These are phyloP conservation scores for Chloropicon primus DNA, from an alignment of 139 green algal species.

Conservation along the genomic window DNA sequence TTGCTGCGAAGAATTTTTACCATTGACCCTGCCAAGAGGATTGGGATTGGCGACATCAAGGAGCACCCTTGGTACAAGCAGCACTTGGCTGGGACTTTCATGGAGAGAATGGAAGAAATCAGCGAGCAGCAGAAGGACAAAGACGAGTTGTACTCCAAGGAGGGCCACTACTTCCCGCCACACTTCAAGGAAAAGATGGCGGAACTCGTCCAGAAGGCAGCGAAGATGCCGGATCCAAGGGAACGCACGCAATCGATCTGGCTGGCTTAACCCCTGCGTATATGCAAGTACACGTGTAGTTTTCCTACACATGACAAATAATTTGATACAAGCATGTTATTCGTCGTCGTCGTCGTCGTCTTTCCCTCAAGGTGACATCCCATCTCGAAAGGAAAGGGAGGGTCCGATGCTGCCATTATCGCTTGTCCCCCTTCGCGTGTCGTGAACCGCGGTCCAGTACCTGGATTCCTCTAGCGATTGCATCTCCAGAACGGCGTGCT, in stretches of 20 bases:
- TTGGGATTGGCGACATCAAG: slow-evolving; percentile 46
- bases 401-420: too few relatives aligned
- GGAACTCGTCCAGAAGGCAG: neutral
- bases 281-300: neutral
- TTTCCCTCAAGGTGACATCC: too few relatives aligned
- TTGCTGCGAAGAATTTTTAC: slow-evolving; percentile 61
- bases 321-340: too few relatives aligned
- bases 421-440: too few relatives aligned
- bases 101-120: neutral
- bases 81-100: neutral
- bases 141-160: neutral
- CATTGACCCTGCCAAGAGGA: slow-evolving; percentile 47
- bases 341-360: too few relatives aligned
- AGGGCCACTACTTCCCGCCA: neutral
- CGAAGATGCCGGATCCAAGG: neutral
- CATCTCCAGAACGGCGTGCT: neutral
- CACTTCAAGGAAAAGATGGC: neutral
- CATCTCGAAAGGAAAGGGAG: too few relatives aligned
- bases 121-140: neutral
- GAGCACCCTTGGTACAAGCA: slow-evolving; percentile 43
- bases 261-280: neutral
- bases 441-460: too few relatives aligned
- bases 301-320: neutral
- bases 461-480: neutral
- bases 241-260: neutral